Evolutionary conservation across 2,329 filamentous ascomycete genomes (phyloP).

Genomic region (Sarocladium kiliense): DNA sequence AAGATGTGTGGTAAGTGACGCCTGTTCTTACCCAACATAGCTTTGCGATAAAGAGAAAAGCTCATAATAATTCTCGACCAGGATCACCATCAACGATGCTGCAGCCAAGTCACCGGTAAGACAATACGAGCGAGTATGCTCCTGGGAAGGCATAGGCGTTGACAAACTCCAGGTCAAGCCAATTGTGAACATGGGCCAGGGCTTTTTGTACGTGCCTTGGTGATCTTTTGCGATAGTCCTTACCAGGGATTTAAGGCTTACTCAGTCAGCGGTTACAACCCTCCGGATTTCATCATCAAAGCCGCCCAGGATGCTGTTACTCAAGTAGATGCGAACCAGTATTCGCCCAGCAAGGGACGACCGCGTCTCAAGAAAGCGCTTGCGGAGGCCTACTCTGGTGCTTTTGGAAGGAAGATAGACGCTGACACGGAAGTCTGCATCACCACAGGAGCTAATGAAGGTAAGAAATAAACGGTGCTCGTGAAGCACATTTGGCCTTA

Average conservation of each 20-base stretch:
- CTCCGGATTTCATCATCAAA: constrained; percentile 82
- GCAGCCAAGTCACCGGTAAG: constrained; percentile 57
- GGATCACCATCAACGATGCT: constrained; percentile 62
- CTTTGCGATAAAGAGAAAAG: too few species aligned
- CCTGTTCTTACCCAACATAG: too few species aligned
- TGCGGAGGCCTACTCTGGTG: constrained; percentile 83
- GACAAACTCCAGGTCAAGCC: too few species aligned
- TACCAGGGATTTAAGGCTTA: too few species aligned
- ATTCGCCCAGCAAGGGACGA: constrained; percentile 90
- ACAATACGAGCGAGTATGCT: too few species aligned
- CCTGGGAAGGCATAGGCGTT: too few species aligned
- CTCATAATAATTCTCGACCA: too few species aligned
- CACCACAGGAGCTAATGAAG: constrained; percentile 87
- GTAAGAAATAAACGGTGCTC: too few species aligned
- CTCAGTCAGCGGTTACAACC: constrained; percentile 96
- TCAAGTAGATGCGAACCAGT: constrained; percentile 95
- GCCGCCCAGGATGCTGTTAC: constrained; percentile 88
- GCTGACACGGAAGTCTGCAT: constrained; percentile 92
- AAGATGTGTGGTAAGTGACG: too few species aligned
- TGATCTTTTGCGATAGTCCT: too few species aligned
- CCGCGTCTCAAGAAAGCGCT: constrained; percentile 89
- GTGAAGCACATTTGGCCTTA: too few species aligned
- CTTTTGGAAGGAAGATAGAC: constrained; percentile 76
- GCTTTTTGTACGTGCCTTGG: too few species aligned
- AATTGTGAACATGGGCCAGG: constrained; percentile 45